Percentiles rank a stretch among this genome's conserved stretches.
These are phyloP conservation scores for Zalerion maritima DNA, from an alignment of 495 filamentous ascomycete species.

Conservation along the genomic window DNA sequence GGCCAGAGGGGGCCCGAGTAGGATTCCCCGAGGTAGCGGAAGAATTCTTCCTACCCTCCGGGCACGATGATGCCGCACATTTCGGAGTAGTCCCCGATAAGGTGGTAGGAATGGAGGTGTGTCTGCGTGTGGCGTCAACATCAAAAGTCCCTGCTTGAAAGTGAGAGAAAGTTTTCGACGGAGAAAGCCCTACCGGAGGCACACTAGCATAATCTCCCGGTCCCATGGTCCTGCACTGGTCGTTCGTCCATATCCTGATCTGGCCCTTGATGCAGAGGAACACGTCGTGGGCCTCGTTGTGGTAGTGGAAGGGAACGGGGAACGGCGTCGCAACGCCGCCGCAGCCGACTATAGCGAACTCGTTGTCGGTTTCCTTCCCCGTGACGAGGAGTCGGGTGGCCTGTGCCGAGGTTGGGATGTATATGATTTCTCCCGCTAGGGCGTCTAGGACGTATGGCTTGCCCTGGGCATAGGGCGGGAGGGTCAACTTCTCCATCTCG, in stretches of 20 bases:
- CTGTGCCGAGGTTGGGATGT: slow-evolving; percentile 29
- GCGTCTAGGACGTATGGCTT: slow-evolving; percentile 26
- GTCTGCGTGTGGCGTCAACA: slow-evolving; percentile 12
- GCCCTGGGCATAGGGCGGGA: too few species aligned
- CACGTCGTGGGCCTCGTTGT: slow-evolving; percentile 33
- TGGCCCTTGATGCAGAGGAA: slow-evolving; percentile 33
- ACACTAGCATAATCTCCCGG: slow-evolving; percentile 36
- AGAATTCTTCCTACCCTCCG: slow-evolving; percentile 40
- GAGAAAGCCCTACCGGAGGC: slow-evolving; percentile 22
- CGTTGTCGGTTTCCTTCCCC: slow-evolving; percentile 27
- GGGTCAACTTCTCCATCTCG: too few species aligned
- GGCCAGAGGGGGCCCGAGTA: slow-evolving; percentile 36
- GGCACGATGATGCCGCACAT: slow-evolving; percentile 30
- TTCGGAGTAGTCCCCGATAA: slow-evolving; percentile 29
- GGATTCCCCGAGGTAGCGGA: slow-evolving; percentile 33
- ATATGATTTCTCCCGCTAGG: slow-evolving; percentile 29
- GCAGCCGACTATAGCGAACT: slow-evolving; percentile 32
- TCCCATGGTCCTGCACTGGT: slow-evolving; percentile 27
- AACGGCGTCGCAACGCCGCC: slow-evolving; percentile 27
- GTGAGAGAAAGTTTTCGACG: neutral
- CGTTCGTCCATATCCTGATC: slow-evolving; percentile 32
- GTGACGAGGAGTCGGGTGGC: slow-evolving; percentile 31
- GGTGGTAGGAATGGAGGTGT: slow-evolving; percentile 28
- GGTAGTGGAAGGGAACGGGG: slow-evolving; percentile 32
- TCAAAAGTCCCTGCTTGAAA: neutral